Base-by-base conservation (phyloP, 331 rosid genomes). In the Arachis monticola region DNA sequence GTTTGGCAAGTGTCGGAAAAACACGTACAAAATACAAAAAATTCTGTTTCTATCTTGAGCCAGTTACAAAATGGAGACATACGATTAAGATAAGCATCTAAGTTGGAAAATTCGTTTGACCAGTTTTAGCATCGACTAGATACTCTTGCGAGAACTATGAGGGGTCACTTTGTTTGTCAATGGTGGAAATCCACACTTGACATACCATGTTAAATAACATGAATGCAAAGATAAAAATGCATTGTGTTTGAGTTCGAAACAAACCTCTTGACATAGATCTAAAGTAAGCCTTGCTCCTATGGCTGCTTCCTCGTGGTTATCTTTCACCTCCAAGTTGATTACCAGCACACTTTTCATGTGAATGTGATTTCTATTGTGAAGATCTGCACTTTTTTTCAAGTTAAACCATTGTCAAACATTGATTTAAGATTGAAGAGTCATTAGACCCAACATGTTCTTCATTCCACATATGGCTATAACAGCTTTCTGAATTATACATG, bases 221-320 rank as follows among this genome's bases (percentile, higher is more conserved):
- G 51, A 22, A 74, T 67, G 30, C 32, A 57, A 38, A 10, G 31
- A 53, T 38, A 38, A 55, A 17, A 11, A 13, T 17, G 47, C 14
- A 32, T 70, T 30, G 46, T 32, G 57, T 45, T 57, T 53, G 60
- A 77, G 70, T 66, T 80, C 58, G 56, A 77, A 67, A 66, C 81
- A 72, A 40, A 95, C 99, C 95, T 90, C 88, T 52, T 82, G 92
- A 79, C 99, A 95, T 45, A 92, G 86, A 78, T 95, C 93, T 35
- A 84, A 80, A 69, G 97, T 84, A 65, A 86, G 96, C 67, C 96
- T 85, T 30, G 89, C 99, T 82, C 97, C 99, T n/a, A 80, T 67
- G 1, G 97, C 96, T 48, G 99, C 99, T 88, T 94, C 97, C 67
- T 92, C 99, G 0, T 94, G 99, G 85, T 94, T 92, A 87, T 94